Conservation (phyloP, 345 rosid genomes). For the Aquilaria malaccensis region DNA sequence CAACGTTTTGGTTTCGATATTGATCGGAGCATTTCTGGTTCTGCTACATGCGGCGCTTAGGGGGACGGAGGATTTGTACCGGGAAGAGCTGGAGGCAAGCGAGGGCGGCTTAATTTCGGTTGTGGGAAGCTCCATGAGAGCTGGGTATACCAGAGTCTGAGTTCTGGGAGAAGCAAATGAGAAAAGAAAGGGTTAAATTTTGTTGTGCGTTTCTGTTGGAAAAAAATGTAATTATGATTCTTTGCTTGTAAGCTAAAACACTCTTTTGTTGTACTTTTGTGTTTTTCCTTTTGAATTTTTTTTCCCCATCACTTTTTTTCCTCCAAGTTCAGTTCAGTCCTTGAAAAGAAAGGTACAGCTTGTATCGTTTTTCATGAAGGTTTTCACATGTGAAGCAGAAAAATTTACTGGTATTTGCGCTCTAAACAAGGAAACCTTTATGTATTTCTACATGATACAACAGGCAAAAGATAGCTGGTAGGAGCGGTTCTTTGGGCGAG, state of each 20-base stretch:
- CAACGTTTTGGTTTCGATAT: slow-evolving; percentile 47
- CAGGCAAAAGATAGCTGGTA: too few relatives aligned
- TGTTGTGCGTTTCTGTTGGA: background rate
- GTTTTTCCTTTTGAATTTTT: background rate
- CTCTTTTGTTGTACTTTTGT: too few relatives aligned
- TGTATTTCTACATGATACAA: too few relatives aligned
- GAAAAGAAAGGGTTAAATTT: background rate
- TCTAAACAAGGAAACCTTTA: too few relatives aligned
- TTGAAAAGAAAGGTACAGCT: too few relatives aligned
- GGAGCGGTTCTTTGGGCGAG: too few relatives aligned
- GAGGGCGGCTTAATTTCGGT: slow-evolving; percentile 38
- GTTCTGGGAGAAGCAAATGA: background rate
- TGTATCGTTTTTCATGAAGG: too few relatives aligned
- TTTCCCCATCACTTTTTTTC: too few relatives aligned
- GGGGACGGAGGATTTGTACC: slow-evolving; percentile 47
- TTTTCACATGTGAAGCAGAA: too few relatives aligned
- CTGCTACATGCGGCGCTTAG: slow-evolving; percentile 41
- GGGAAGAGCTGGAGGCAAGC: slow-evolving; percentile 29
- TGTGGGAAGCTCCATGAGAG: slow-evolving; percentile 39
- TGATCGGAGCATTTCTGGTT: slow-evolving; percentile 37
- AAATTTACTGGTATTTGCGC: too few relatives aligned
- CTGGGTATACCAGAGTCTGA: slow-evolving; percentile 35
- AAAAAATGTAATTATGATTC: background rate
- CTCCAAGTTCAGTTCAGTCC: too few relatives aligned
- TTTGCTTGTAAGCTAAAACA: background rate